Conservation (phyloP, 371 early-diverging fungal species). For the Gilbertella persicaria region DNA sequence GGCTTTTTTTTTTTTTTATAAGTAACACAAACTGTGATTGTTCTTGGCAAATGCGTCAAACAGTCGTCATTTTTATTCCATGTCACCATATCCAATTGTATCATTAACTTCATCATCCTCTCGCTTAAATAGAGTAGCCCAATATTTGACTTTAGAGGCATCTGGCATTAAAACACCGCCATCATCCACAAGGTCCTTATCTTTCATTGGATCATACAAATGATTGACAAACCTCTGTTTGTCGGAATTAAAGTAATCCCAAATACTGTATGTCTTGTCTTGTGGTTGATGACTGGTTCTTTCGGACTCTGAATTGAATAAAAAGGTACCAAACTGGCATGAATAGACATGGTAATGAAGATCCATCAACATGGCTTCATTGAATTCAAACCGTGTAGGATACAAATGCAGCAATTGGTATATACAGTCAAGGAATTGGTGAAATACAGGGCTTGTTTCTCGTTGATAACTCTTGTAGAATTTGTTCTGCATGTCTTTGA, state of each 20-base stretch:
- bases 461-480: slow-evolving; percentile 62
- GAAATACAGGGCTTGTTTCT: slow-evolving; percentile 95
- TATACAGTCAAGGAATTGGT: slow-evolving; percentile 94
- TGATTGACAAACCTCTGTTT: slow-evolving; percentile 53
- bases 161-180: slow-evolving; percentile 67
- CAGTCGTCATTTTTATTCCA: too few species aligned
- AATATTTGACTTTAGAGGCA: slow-evolving; percentile 65
- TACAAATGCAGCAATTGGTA: slow-evolving; percentile 88
- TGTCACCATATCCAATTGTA: slow-evolving; percentile 24
- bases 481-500: slow-evolving; percentile 73
- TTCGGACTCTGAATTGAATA: slow-evolving; percentile 89
- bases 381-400: slow-evolving; percentile 92
- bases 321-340: slow-evolving; percentile 92
- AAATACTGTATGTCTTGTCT: slow-evolving; percentile 69
- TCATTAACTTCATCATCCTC: slow-evolving; percentile 57
- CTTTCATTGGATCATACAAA: slow-evolving; percentile 54
- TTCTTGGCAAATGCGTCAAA: too few species aligned
- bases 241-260: slow-evolving; percentile 76
- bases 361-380: slow-evolving; percentile 76
- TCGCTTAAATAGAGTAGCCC: slow-evolving; percentile 69
- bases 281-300: slow-evolving; percentile 43
- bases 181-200: slow-evolving; percentile 49
- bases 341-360: slow-evolving; percentile 85
- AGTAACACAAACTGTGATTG: too few species aligned
- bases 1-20: too few species aligned